Conservation (phyloP, 768 basidiomycete species). For the Amanita fuliginea region DNA sequence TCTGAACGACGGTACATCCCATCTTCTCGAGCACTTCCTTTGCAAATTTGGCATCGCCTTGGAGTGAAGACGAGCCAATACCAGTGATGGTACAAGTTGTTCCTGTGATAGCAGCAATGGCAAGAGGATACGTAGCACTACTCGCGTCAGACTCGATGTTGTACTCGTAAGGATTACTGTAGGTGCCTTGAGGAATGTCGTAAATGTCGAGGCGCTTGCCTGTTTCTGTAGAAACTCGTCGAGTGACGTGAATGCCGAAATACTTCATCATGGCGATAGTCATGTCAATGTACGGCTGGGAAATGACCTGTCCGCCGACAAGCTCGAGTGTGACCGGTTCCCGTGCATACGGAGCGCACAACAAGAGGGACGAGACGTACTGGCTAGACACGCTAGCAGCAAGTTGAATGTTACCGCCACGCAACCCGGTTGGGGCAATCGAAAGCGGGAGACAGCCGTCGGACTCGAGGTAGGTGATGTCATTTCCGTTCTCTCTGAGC, state of each 20-base stretch:
- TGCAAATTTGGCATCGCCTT: constrained; percentile 97
- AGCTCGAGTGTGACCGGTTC: constrained; percentile 83
- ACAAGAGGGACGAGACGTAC: constrained; percentile 94
- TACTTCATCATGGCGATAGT: constrained; percentile 95
- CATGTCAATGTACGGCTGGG: constrained; percentile 99
- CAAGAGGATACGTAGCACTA: constrained; percentile 93
- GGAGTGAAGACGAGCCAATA: constrained; percentile 83
- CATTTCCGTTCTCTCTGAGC: constrained; percentile 67
- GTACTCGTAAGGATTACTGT: constrained; percentile 71
- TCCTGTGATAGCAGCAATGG: constrained; percentile 96
- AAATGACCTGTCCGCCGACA: constrained; percentile 91
- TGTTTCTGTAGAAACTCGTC: constrained; percentile 46
- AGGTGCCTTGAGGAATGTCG: constrained; percentile 71
- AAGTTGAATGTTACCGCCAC: constrained; percentile 73
- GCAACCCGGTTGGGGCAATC: constrained; percentile 74
- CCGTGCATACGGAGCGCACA: constrained; percentile 89
- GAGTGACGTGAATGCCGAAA: constrained; percentile 72
- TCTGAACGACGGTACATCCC: constrained; percentile 90
- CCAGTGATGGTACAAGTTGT: constrained; percentile 88
- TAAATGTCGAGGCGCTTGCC: constrained; percentile 71
- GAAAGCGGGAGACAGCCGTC: constrained; percentile 82
- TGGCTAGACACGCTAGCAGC: constrained; percentile 95
- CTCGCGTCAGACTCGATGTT: constrained; percentile 93
- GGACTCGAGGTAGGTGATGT: constrained; percentile 68
- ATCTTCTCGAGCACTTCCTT: constrained; percentile 87